Evolutionary conservation across 1,284 basidiomycete species (phyloP).

Genomic region (Entoloma clypeatum): DNA sequence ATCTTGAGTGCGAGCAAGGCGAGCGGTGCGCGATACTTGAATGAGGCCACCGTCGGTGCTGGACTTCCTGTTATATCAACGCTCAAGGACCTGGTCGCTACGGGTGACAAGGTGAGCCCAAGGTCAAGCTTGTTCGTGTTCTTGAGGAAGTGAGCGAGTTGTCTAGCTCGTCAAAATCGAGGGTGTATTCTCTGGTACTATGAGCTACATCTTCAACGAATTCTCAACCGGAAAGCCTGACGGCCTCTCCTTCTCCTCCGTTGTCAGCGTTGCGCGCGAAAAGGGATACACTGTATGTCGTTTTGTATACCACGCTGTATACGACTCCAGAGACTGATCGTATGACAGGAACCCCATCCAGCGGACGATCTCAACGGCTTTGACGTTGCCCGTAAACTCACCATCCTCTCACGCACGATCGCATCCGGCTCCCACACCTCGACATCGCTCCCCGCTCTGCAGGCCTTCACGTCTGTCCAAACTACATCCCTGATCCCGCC

Average conservation of each 20-base stretch:
- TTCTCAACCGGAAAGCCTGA: conserved; percentile 68
- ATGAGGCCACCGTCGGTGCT: conserved; percentile 95
- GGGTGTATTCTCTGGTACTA: conserved; percentile 90
- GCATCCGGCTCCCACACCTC: conserved; percentile 32
- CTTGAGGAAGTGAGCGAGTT: neutral
- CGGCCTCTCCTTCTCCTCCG: conserved; percentile 78
- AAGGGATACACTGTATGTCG: conserved; percentile 87
- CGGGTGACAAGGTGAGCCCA: conserved; percentile 82
- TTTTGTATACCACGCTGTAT: neutral
- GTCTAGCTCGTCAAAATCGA: conserved; percentile 72
- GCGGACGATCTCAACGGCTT: conserved; percentile 95
- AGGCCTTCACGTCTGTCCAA: conserved; percentile 71
- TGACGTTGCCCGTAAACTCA: conserved; percentile 96
- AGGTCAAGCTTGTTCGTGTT: conserved; percentile 42
- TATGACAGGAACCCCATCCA: conserved; percentile 86
- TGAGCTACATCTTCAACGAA: conserved; percentile 99
- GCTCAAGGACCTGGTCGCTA: conserved; percentile 86
- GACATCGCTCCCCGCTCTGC: conserved; percentile 39
- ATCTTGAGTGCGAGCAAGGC: conserved; percentile 58
- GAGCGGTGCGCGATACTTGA: conserved; percentile 71
- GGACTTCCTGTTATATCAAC: conserved; percentile 92
- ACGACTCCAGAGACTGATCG: neutral
- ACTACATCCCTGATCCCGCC: conserved; percentile 86
- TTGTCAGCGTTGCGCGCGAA: conserved; percentile 86
- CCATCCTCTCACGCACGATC: conserved; percentile 87